Percentiles rank a stretch among this genome's conserved stretches.
These are phyloP conservation scores for Ilex paraguariensis DNA, from an alignment of 305 asterid genomes.

Conservation along the genomic window DNA sequence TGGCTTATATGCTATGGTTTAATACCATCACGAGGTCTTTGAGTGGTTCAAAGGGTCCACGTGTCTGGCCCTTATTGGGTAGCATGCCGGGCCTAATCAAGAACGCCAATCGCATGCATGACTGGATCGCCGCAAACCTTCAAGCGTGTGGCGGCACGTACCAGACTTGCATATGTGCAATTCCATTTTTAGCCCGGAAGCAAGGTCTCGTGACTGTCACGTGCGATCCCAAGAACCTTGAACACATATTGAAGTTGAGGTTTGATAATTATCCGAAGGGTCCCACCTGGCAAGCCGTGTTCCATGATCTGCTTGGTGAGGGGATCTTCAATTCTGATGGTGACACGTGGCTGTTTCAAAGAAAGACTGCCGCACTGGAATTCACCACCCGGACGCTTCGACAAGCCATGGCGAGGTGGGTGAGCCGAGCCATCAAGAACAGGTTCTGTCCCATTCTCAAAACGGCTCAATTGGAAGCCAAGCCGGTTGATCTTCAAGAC, in stretches of 20 bases:
- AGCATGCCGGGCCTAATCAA: constrained; percentile 55
- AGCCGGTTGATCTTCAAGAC: constrained; percentile 57
- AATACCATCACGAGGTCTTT: constrained; percentile 29
- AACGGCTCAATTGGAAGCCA: constrained; percentile 31
- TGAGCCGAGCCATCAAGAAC: constrained; percentile 48
- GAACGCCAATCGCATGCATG: constrained; percentile 43
- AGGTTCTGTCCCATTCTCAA: constrained; percentile 45
- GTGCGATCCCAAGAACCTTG: constrained; percentile 57
- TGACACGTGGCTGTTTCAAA: constrained; percentile 65
- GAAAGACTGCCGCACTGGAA: constrained; percentile 63
- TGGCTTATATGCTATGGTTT: constrained; percentile 47
- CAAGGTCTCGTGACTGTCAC: constrained; percentile 66
- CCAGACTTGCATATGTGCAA: constrained; percentile 48
- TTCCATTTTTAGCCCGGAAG: constrained; percentile 47
- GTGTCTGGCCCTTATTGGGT: constrained; percentile 54
- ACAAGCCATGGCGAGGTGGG: constrained; percentile 73
- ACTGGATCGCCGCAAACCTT: constrained; percentile 61
- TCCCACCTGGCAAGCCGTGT: constrained; percentile 63
- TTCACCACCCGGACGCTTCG: constrained; percentile 55
- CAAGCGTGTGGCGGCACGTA: constrained; percentile 54
- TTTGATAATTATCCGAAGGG: constrained; percentile 69
- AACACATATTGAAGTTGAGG: constrained; percentile 47
- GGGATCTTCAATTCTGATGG: constrained; percentile 65
- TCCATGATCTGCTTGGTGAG: constrained; percentile 55
- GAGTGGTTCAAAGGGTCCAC: constrained; percentile 42